Base-by-base conservation (phyloP, 768 basidiomycete genomes). In the Suillus occidentalis region DNA sequence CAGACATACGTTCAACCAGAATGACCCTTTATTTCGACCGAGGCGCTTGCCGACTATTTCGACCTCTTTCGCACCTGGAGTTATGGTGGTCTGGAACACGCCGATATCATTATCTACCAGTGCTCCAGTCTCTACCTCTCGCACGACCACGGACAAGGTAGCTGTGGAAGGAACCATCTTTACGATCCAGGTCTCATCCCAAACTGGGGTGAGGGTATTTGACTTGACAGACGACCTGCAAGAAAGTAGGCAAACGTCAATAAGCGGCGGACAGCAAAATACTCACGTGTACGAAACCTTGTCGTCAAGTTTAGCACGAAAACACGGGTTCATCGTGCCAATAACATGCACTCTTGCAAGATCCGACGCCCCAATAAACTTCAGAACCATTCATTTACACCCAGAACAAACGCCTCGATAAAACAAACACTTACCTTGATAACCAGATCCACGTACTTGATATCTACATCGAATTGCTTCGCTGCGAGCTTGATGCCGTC, bases 131-230 rank as follows among this genome's bases (percentile, higher is more conserved):
- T 92, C 88, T 70, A 92, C 91, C 72, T 91, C 89, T 63, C 86
- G 74, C n/a, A 93, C 79, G 50, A 83, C 76, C n/a, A 92, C 84
- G 6, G 77, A 72, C 9, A 93, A 75, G 31, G 77, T 80, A 9
- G 90, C 90, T n/a, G 78, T 82, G 6, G 72, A 73, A 0, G 91
- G 91, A 16, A 92, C 90, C 70, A 90, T 91, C 76, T 87, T 89
- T 66, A 92, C 76, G 40, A 78, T 77, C 91, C 91, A 92, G 10
- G 80, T 66, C 71, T 91, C 91, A 69, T 93, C 89, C 91, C 91
- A 92, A 22, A 90, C 87, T 0, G 91, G 91, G 0, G 77, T 68
- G 22, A 87, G 73, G 8, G 86, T 87, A 55, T 85, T 78, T 14
- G 75, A 62, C 68, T 89, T 81, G 12, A 92, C 87, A 0, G 87